Base-by-base conservation (phyloP, 352 stramenopile species). In the Discostella stelligera region DNA sequence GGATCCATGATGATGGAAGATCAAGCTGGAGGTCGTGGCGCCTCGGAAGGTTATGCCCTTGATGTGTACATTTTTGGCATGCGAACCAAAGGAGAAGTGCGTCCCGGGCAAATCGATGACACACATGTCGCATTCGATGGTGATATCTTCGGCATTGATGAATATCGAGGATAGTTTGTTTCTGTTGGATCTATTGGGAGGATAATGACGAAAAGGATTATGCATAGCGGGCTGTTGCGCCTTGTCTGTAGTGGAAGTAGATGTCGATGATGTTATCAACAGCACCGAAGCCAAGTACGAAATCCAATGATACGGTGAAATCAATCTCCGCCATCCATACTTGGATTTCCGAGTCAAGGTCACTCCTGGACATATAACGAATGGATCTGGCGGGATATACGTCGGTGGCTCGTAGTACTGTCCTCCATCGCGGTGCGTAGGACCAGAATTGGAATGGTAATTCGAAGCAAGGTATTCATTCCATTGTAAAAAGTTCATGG, bases 11-110 rank as follows among this genome's bases (percentile, higher is more conserved):
- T 89, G 67, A 66, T 83, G 79, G 60, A 91, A 85, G 7, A 77
- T 84, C 10, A 91, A 27, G 46, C 74, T 86, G 16, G 46, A 72
- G 0, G 81, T 72, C 1, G 68, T 79, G 27, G 83, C 84, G 2
- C 68, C 64, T 10, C 54, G 62, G 46, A 91, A 90, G 16, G 82
- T 87, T 2, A 91, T 67, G 16, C 86, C 86, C 52, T 80, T 71
- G 30, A 91, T 72, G 13, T 80, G 55, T 11, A 89, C 66, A 58
- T 90, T 86, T 54, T 74, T 81, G 13, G 86, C 83, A 61, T 89
- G 77, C 4, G 81, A 81, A 25, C 86, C 86, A 79, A 91, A 91
- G 23, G 71, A 75, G 21, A 91, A 77, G 55, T 91, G 86, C 0
- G 83, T 89, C 6, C 77, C 77, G 3, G 64, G 50, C 27, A 84